Base-by-base conservation (phyloP, 495 filamentous ascomycete genomes). In the Hamigera avellanea region DNA sequence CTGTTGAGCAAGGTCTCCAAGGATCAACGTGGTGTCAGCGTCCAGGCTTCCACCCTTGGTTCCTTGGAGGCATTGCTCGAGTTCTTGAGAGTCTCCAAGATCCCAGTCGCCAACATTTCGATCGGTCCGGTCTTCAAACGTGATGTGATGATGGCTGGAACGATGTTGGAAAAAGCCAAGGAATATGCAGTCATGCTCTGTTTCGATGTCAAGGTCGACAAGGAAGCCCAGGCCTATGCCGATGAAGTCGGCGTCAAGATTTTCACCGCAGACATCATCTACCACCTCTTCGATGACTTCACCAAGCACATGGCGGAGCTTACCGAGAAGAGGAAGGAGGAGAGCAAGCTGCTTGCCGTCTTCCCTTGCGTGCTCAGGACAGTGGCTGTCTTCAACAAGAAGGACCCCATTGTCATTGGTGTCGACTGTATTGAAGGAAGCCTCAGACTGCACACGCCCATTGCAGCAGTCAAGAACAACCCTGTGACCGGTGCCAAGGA, bases 121-220 rank as follows among this genome's bases (percentile, higher is more conserved):
- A 99, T 99, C 50, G 93, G 93, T 27, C 93, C 93, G 16, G 89
- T 99, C 30, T 96, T 79, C 74, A 96, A 95, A 72, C 87, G 93
- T 46, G 93, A 99, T 62, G 85, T 99, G 35, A 91, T 96, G 76
- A 87, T 89, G 59, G 85, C 83, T 27, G 89, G 85, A 46, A 83
- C 80, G 36, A 99, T 99, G 93, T 66, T 96, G 41, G 93, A 99
- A 66, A 95, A 95, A 62, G 75, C 78, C 30, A 86, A 85, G 48
- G 91, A 99, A 56, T 93, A 79, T 42, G 93, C 93, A 16, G 86
- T 96, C 56, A 99, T 99, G 93, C 80, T 99, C 14, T 96, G 93
- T 57, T 99, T 99, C 70, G 93, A 99, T 54, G 93, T 99, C 57
- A 95, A 95, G 67, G 83, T 99, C 15, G 93, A 99, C 61, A 95